Conservation (phyloP, 805 yeast genomes). For the Torulaspora franciscae region DNA sequence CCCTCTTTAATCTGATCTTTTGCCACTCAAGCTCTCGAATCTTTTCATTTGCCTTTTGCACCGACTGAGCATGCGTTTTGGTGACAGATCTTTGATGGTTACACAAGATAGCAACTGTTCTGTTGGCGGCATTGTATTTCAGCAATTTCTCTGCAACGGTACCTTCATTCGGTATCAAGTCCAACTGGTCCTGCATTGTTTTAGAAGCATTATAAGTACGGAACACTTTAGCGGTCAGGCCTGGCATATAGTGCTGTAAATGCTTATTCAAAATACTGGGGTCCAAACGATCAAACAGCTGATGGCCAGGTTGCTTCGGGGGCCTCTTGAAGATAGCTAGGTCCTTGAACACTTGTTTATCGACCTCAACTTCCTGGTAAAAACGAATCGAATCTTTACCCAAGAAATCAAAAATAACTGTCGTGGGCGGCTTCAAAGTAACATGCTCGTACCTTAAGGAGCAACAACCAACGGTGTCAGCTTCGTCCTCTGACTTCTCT, state of each 20-base stretch:
- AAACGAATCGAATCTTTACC: constrained; percentile 94
- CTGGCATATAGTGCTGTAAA: constrained; percentile 84
- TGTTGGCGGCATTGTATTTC: constrained; percentile 87
- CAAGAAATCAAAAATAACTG: constrained; percentile 82
- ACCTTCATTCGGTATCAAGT: constrained; percentile 78
- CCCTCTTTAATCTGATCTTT: constrained; percentile 64
- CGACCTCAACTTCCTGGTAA: constrained; percentile 89
- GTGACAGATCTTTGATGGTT: constrained; percentile 93
- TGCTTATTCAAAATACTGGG: constrained; percentile 80
- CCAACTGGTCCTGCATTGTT: constrained; percentile 94
- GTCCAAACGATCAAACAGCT: constrained; percentile 83
- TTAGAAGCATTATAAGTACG: constrained; percentile 96
- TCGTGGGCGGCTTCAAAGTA: constrained; percentile 76
- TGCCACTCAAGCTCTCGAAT: constrained; percentile 83
- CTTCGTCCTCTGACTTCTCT: constrained; percentile 94
- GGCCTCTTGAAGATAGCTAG: constrained; percentile 78
- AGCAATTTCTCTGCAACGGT: constrained; percentile 83
- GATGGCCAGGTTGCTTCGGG: constrained; percentile 90
- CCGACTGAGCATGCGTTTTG: constrained; percentile 75
- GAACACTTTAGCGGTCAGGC: constrained; percentile 92
- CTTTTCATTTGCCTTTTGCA: constrained; percentile 71
- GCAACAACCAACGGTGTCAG: constrained; percentile 97
- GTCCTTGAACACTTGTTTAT: constrained; percentile 86
- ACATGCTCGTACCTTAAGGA: constrained; percentile 88
- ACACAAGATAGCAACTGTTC: constrained; percentile 93